These are phyloP conservation scores for Datisca glomerata DNA, from an alignment of 306 rosid genomes.

Conservation along the genomic window DNA sequence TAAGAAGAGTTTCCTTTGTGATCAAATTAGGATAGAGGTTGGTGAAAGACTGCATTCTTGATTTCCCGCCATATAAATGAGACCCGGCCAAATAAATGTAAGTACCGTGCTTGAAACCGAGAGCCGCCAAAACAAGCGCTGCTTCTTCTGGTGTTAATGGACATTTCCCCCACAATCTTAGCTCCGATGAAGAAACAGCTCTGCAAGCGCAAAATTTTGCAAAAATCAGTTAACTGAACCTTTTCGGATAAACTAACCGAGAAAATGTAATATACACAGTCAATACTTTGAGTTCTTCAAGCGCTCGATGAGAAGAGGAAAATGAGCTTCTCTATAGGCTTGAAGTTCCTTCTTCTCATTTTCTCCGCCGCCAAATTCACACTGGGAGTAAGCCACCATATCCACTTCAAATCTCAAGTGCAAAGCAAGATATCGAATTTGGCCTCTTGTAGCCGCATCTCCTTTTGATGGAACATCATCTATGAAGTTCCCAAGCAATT, in stretches of 20 bases:
- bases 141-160: conserved; percentile 98
- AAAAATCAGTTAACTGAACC: too few relatives aligned
- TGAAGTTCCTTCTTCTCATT: conserved; percentile 65
- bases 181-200: conserved; percentile 34
- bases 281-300: conserved; percentile 61
- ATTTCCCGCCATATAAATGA: conserved; percentile 63
- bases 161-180: conserved; percentile 78
- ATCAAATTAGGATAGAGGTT: conserved; percentile 73
- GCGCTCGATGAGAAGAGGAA: conserved; percentile 79
- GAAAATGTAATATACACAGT: neutral
- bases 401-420: conserved; percentile 92
- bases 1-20: conserved; percentile 77
- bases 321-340: conserved; percentile 74
- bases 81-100: conserved; percentile 85
- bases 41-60: conserved; percentile 64
- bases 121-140: conserved; percentile 76
- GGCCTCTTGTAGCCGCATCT: conserved; percentile 22
- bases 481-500: conserved; percentile 66
- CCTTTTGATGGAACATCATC: conserved; percentile 13
- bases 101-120: conserved; percentile 59
- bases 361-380: conserved; percentile 89
- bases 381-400: conserved; percentile 87
- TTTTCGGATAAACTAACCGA: too few relatives aligned
- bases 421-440: conserved; percentile 68
- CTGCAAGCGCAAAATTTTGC: conserved; percentile 20